These are phyloP conservation scores for Cryphonectria japonica DNA, from an alignment of 2,329 filamentous ascomycete species.

Conservation along the genomic window DNA sequence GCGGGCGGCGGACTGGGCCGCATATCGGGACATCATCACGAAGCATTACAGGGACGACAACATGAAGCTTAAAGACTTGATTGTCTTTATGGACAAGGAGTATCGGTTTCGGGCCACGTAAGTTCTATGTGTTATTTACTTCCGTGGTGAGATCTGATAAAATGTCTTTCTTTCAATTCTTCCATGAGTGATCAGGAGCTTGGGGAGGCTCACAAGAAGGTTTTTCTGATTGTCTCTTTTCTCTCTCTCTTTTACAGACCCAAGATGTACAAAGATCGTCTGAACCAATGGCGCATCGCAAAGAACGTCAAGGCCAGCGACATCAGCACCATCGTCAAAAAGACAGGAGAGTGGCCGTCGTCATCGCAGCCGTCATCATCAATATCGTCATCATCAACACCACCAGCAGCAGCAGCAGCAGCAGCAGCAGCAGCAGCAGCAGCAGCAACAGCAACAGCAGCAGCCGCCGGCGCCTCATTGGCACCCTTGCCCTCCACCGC, in stretches of 20 bases:
- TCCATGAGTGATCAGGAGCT: no score
- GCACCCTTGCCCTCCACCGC: neutral
- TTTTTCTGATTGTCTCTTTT: neutral
- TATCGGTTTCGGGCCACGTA: slow-evolving; percentile 22
- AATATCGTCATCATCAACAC: neutral
- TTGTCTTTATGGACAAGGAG: slow-evolving; percentile 23
- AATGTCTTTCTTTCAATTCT: no score
- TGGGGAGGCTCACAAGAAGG: neutral
- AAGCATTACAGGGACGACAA: slow-evolving; percentile 22
- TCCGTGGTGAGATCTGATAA: no score
- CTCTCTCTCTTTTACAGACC: slow-evolving; percentile 1
- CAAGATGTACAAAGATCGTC: slow-evolving; percentile 25
- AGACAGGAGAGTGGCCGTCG: slow-evolving; percentile 1
- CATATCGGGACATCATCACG: slow-evolving; percentile 19
- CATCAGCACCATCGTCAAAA: slow-evolving; percentile 13
- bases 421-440: no score
- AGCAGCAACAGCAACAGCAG: no score
- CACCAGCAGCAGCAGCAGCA: no score
- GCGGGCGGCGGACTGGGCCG: slow-evolving; percentile 19
- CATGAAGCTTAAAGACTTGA: slow-evolving; percentile 25
- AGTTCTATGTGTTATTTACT: neutral
- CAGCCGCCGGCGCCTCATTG: neutral
- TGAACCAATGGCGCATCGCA: slow-evolving; percentile 19
- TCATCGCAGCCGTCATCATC: neutral
- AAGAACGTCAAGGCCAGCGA: slow-evolving; percentile 25